A percentile compares a stretch with the other conserved stretches of the same genome.
phyloP scores from a whole-genome alignment of 768 basidiomycete genomes.

The Gloeostereum incarnatum region DNA sequence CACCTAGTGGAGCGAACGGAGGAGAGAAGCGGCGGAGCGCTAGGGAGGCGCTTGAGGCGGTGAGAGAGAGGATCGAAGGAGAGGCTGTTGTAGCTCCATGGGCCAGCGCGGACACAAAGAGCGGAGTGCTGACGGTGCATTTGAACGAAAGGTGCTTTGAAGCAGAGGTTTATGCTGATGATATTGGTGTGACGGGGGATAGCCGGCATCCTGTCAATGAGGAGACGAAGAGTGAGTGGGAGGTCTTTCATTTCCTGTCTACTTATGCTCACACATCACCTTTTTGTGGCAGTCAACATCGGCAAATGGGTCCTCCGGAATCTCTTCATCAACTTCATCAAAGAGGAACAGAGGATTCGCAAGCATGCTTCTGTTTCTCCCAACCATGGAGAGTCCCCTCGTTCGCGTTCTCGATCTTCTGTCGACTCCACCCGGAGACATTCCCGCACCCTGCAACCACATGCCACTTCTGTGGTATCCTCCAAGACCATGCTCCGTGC shows the following conservation, averaged over 20 bases:
- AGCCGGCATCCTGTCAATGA: slow-evolving; percentile 61
- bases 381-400: no score
- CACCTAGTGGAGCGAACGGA: slow-evolving; percentile 24
- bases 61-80: slow-evolving; percentile 89
- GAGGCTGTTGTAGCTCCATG: slow-evolving; percentile 81
- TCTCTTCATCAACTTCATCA: slow-evolving; percentile 71
- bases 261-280: slow-evolving; percentile 5
- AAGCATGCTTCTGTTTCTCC: no score
- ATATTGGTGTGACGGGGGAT: slow-evolving; percentile 62
- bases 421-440: slow-evolving; percentile 13
- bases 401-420: slow-evolving; percentile 16
- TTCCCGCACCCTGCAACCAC: slow-evolving; percentile 8
- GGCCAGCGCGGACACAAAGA: slow-evolving; percentile 85
- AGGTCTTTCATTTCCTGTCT: slow-evolving; percentile 3
- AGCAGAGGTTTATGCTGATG: slow-evolving; percentile 91
- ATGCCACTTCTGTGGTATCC: slow-evolving; percentile 36
- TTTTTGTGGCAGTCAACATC: slow-evolving; percentile 58
- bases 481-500: slow-evolving; percentile 64
- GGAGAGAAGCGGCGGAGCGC: slow-evolving; percentile 53
- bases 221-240: slow-evolving; percentile 67
- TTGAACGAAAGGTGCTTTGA: slow-evolving; percentile 87
- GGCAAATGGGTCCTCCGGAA: slow-evolving; percentile 90
- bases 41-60: slow-evolving; percentile 77
- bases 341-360: slow-evolving; percentile 49
- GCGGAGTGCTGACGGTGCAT: slow-evolving; percentile 82